Evolutionary conservation across 1,284 basidiomycete species (phyloP).

Genomic region (Leccinum angustisporum): DNA sequence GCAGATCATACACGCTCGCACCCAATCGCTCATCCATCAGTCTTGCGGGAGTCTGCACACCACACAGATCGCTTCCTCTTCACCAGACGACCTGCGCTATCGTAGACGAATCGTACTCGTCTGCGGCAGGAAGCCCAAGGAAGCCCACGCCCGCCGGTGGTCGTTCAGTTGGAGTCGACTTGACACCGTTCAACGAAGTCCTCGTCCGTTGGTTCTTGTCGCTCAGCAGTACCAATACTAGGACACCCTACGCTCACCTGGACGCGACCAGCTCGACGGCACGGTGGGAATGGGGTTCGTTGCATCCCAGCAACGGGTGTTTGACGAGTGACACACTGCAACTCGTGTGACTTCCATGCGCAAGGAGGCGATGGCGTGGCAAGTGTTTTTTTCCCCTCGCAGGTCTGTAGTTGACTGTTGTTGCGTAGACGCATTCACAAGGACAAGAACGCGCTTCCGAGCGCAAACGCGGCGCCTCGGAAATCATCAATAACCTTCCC

Average conservation of each 20-base stretch:
- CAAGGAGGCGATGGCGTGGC: constrained; percentile 8
- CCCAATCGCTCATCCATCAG: constrained; percentile 22
- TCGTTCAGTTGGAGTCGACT: not conserved
- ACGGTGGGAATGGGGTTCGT: not conserved
- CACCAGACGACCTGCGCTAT: not conserved
- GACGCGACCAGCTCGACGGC: not conserved
- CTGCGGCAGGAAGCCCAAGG: not conserved
- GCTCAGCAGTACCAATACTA: not conserved
- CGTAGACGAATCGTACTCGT: not conserved
- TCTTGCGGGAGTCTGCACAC: constrained; percentile 9
- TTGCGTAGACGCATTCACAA: constrained; percentile 8
- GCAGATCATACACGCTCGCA: constrained; percentile 14
- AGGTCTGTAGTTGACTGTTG: not conserved
- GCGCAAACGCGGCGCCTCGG: constrained; percentile 45
- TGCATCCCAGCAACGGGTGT: not conserved
- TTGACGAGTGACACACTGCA: not conserved
- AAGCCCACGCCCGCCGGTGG: not conserved
- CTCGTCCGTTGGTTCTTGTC: constrained; percentile 19
- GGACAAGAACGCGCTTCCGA: not conserved
- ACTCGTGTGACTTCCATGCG: not conserved
- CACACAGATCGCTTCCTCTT: constrained; percentile 3
- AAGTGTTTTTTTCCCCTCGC: not conserved
- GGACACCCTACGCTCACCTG: not conserved
- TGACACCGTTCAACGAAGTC: constrained; percentile 20
- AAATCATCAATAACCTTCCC: constrained; percentile 91